Base-by-base conservation (phyloP, 1,139 yeast species). In the Hyphopichia buzzinii region DNA sequence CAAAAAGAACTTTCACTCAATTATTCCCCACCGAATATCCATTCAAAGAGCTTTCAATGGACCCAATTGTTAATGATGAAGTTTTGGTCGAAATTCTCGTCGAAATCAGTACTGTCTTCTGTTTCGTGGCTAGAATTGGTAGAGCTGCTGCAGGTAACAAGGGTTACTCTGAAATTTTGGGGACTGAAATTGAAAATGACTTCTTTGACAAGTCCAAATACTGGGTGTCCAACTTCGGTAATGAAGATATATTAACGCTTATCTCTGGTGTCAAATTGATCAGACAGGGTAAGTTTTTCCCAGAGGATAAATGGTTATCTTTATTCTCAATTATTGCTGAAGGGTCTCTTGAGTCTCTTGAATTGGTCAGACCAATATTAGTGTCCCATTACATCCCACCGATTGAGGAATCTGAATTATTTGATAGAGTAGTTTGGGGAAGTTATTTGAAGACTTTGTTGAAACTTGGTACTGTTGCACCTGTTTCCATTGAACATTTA, bases 1-100 rank as follows among this genome's bases (percentile, higher is more conserved):
- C 81, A 21, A 81, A 75, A 55, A 76, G 87, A 61, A 71, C 78
- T 0, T 84, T 79, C 50, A 79, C 87, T 0, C 67, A 67, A 26
- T 59, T 88, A 26, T 88, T 87, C 64, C 95, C 95, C 4, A 70
- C 72, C 14, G 62, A 64, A 12, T 77, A 74, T 51, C 95, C 96
- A 14, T 82, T 84, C 52, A 64, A 63, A 37, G 81, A 80, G 30
- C 55, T 72, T 30, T 80, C 92, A 1, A 74, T 85, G 48, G 96
- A 87, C 53, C 82, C 95, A 0, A 70, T 81, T 35, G 86, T 86
- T 17, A 78, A 79, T 44, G 87, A 83, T 46, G 86, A 81, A 46
- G 68, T 73, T 2, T 67, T 84, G 44, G 88, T 83, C 29, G 97
- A 88, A 55, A 67, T 85, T 3, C 62, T 88, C 41, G 67, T 84